Evolutionary conservation across 306 rosid genomes (phyloP).

Genomic region (Trifolium pratense): DNA sequence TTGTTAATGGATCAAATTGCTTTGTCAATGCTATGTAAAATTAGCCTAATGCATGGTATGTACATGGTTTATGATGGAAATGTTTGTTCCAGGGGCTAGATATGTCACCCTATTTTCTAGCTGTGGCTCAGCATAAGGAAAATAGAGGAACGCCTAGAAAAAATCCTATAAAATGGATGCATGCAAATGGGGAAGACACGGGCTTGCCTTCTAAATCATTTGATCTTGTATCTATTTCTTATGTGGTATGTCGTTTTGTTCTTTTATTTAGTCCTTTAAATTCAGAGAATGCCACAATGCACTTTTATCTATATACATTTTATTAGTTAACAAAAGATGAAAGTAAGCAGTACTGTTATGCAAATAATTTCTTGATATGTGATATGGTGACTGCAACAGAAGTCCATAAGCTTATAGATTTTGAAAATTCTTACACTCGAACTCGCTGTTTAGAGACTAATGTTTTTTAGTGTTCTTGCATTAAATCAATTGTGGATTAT

Average conservation of each 20-base stretch:
- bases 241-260: constrained; percentile 50
- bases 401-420: too few relatives aligned
- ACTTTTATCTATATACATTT: background rate
- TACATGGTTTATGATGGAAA: constrained; percentile 33
- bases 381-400: too few relatives aligned
- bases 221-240: constrained; percentile 60
- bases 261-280: background rate
- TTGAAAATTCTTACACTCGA: background rate
- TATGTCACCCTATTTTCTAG: constrained; percentile 74
- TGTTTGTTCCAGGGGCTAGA: constrained; percentile 64
- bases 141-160: constrained; percentile 49
- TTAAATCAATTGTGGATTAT: background rate
- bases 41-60: constrained; percentile 12
- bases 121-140: constrained; percentile 69
- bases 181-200: constrained; percentile 70
- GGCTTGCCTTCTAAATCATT: constrained; percentile 65
- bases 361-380: too few relatives aligned
- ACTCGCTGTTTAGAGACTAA: constrained; percentile 7
- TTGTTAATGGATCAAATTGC: constrained; percentile 16
- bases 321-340: too few relatives aligned
- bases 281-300: background rate
- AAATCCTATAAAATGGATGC: constrained; percentile 63
- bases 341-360: too few relatives aligned
- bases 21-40: constrained; percentile 24
- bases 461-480: background rate